A percentile compares a stretch with the other conserved stretches of the same genome.
phyloP scores from a whole-genome alignment of 1,284 basidiomycete species.

The Papiliotrema nemorosa region DNA sequence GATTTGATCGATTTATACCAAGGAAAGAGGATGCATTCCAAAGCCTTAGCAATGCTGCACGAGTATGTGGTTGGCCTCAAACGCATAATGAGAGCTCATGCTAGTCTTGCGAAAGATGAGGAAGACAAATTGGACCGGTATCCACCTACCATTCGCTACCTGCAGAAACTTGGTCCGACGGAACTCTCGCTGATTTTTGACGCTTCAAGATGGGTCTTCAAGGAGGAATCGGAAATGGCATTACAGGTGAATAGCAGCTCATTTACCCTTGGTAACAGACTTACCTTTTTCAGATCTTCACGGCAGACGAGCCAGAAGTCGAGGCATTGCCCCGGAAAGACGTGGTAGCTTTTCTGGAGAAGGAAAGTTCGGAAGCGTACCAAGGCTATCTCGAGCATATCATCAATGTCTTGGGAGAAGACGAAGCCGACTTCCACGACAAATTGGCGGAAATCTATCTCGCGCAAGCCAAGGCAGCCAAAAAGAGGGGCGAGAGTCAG shows the following conservation, averaged over 20 bases:
- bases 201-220: slow-evolving; percentile 78
- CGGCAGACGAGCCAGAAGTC: slow-evolving; percentile 74
- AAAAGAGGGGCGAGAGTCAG: slow-evolving; percentile 56
- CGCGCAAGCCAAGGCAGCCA: slow-evolving; percentile 54
- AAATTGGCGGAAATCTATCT: slow-evolving; percentile 83
- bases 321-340: slow-evolving; percentile 69
- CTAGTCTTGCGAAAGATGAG: slow-evolving; percentile 73
- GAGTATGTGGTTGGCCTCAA: slow-evolving; percentile 57
- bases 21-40: slow-evolving; percentile 90
- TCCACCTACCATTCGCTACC: slow-evolving; percentile 77
- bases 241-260: slow-evolving; percentile 61
- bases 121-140: slow-evolving; percentile 74
- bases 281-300: slow-evolving; percentile 68
- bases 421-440: slow-evolving; percentile 71
- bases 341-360: slow-evolving; percentile 74
- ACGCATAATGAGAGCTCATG: slow-evolving; percentile 1
- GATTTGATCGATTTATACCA: slow-evolving; percentile 90
- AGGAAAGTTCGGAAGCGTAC: slow-evolving; percentile 64
- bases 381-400: slow-evolving; percentile 83
- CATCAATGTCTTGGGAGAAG: slow-evolving; percentile 69
- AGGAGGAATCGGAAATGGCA: slow-evolving; percentile 65
- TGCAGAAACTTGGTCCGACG: slow-evolving; percentile 82
- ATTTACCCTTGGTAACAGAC: neutral
- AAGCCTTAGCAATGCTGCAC: slow-evolving; percentile 76
- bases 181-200: slow-evolving; percentile 75